Evolutionary conservation across 2,329 filamentous ascomycete genomes (phyloP), one percentile per base, ranked within the genome.

Genomic region (Massarina eburnea): DNA sequence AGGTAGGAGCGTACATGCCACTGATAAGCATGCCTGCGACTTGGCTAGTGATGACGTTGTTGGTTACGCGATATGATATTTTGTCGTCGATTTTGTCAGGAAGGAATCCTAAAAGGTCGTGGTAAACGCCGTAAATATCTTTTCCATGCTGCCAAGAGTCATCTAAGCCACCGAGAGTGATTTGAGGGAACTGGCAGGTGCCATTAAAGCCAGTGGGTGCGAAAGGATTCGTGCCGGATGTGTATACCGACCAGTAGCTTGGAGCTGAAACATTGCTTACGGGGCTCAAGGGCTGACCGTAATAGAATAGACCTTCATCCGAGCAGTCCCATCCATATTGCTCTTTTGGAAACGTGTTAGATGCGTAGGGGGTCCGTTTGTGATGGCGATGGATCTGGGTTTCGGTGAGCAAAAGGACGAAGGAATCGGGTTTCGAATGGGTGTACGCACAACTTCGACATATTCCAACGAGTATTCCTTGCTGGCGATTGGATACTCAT

Each of bases 21-120:
- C 79, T 74, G 43, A 90, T 77, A 6, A 92, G 67, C 81, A 89
- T 89, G 45, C 85, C 81, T 9, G 86, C 87, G 14, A 92, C 88
- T 68, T 94, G 86, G 58, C 82, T 86, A 2, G 89, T 94, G 61
- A 95, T 92, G 40, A 84, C 77, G 68, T 94, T 94, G 65, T 88
- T 88, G 0, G 89, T 91, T 9, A 92, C 88, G 42, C 88, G 80
- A 68, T 85, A 92, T 39, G 68, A 70, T 26, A 88, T 76, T 21
- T 76, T 62, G 33, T 58, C 63, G 10, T 68, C 55, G 22, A 72
- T 59, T 50, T 71, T 46, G 29, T 76, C 22, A 0, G 88, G 88
- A 1, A 94, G 72, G 64, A 92, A 88, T 2, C 72, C 62, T 0
- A 94, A 76, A 4, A 88, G 72, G 50, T 82, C 80, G 57, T 85